phyloP scores from a whole-genome alignment of 176 grass and related monocot genomes.

The Raddia guianensis region DNA sequence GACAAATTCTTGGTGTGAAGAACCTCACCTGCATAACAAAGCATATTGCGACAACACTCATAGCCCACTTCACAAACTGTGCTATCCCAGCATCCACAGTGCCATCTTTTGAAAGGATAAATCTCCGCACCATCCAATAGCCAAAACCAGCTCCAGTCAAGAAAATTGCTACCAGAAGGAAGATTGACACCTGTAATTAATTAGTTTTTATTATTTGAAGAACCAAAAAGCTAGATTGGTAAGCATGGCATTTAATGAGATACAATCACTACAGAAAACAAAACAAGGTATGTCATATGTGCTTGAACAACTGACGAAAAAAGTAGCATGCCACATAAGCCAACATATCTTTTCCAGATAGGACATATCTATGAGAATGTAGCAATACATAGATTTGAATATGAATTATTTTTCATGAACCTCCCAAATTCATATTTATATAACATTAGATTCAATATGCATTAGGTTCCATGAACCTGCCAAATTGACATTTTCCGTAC shows the following conservation, averaged over 20 bases:
- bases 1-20: constrained; percentile 31
- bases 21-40: constrained; percentile 80
- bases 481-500: background rate
- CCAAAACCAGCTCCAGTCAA: constrained; percentile 87
- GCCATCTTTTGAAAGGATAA: constrained; percentile 84
- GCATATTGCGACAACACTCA: constrained; percentile 70
- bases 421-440: too few species aligned
- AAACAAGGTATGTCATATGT: background rate
- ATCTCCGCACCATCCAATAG: constrained; percentile 87
- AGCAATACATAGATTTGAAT: background rate
- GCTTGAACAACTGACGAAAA: background rate
- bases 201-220: constrained; percentile 9
- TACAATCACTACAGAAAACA: background rate
- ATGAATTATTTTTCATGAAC: too few species aligned
- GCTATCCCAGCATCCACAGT: constrained; percentile 81
- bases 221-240: constrained; percentile 9
- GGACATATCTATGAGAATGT: background rate
- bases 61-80: constrained; percentile 89
- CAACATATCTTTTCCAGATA: background rate
- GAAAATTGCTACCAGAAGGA: constrained; percentile 70
- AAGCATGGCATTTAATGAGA: background rate
- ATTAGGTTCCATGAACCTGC: too few species aligned
- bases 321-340: background rate
- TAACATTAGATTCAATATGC: too few species aligned
- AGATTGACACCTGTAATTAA: constrained; percentile 76